phyloP scores from a whole-genome alignment of 495 filamentous ascomycete genomes.

The Penicillium mononematosum region DNA sequence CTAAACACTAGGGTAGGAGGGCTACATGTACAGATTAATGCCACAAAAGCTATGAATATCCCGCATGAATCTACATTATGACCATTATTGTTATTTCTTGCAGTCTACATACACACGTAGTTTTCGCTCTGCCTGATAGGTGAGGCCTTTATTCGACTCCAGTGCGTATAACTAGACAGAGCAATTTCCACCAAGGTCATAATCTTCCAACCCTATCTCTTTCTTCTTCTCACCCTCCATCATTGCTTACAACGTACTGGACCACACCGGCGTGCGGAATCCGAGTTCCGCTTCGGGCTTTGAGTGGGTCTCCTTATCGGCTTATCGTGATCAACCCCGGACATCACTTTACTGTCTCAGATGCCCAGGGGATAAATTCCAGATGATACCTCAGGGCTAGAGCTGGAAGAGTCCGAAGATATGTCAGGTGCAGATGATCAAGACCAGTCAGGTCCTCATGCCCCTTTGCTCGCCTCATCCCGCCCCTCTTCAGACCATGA shows the following conservation, averaged over 20 bases:
- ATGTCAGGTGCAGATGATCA: slow-evolving; percentile 31
- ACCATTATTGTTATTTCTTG: neutral
- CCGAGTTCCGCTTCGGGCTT: neutral
- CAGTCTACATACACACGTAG: neutral
- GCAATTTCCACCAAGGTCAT: neutral
- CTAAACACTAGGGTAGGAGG: slow-evolving; percentile 33
- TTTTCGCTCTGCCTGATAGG: neutral
- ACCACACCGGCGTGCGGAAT: slow-evolving; percentile 4
- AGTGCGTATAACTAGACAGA: neutral
- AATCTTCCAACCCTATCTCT: neutral
- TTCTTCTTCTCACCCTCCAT: neutral
- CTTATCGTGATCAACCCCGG: slow-evolving; percentile 20
- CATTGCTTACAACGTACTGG: neutral
- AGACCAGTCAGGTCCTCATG: slow-evolving; percentile 26
- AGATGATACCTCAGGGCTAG: slow-evolving; percentile 12
- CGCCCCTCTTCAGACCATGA: slow-evolving; percentile 16
- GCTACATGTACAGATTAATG: slow-evolving; percentile 10
- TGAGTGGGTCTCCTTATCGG: slow-evolving; percentile 11
- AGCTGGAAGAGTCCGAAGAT: slow-evolving; percentile 8
- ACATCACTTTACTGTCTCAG: slow-evolving; percentile 7
- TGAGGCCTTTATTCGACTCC: neutral
- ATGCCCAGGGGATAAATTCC: neutral
- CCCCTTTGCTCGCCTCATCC: slow-evolving; percentile 32
- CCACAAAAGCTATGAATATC: slow-evolving; percentile 5
- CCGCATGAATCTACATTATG: neutral